Conservation (phyloP, 2,329 filamentous ascomycete genomes). For the Colletotrichum sp. region DNA sequence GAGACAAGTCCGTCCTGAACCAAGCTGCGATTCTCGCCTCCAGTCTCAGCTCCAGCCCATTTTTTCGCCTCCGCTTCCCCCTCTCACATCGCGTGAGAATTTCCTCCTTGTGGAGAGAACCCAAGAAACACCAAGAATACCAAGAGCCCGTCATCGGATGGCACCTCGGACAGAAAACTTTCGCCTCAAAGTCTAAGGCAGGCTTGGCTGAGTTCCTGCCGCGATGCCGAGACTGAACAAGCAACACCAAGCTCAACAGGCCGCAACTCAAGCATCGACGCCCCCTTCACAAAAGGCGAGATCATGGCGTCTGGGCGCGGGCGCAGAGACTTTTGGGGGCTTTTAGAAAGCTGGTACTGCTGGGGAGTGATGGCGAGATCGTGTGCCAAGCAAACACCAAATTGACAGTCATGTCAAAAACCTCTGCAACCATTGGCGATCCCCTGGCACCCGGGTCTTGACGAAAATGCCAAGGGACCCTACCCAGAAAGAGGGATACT, state of each 20-base stretch:
- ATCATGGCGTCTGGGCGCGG: neutral
- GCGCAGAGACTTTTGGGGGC: neutral
- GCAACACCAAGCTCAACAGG: constrained; percentile 6
- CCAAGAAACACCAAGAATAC: constrained; percentile 5
- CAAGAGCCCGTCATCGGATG: neutral
- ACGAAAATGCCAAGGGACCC: neutral
- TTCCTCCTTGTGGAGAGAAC: constrained; percentile 5
- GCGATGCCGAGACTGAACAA: constrained; percentile 1
- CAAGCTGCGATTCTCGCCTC: neutral
- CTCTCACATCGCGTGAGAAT: constrained; percentile 4
- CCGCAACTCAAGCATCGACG: neutral
- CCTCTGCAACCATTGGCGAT: neutral
- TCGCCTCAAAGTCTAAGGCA: neutral
- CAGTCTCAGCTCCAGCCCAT: neutral
- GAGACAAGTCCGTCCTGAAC: neutral
- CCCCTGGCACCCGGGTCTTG: neutral
- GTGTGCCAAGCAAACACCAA: neutral
- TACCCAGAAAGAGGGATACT: neutral
- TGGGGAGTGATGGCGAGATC: neutral
- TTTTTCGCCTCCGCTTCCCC: neutral
- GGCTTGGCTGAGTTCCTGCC: neutral
- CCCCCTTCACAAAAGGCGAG: too few relatives aligned
- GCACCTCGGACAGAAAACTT: neutral
- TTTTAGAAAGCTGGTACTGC: neutral
- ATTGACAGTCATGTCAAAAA: neutral